Base-by-base conservation (phyloP, 208 protist species). In the Trypanosoma platydactyli region DNA sequence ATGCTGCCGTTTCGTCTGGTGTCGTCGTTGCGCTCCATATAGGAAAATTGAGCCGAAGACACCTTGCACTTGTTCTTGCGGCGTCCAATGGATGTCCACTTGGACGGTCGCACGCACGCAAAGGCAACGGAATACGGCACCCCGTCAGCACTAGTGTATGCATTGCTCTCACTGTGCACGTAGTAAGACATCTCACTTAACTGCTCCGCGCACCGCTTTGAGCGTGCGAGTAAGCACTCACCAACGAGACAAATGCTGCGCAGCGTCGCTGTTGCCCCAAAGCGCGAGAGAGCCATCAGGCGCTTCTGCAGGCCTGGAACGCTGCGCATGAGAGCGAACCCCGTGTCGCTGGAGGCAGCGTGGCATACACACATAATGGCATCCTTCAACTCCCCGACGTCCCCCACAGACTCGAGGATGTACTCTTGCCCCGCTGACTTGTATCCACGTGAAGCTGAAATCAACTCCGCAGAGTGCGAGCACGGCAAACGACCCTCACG, bases 81-180 rank as follows among this genome's bases (percentile, higher is more conserved):
- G 13, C 80, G 71, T 0, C 79, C 79, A n/a, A 92, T 76, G 1
- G 77, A 77, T 9, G 84, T 78, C 72, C 77, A 83, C 54, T 80
- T 84, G 35, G 76, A 77, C 55, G 79, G 71, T 45, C 83, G 78
- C 45, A 81, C 65, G 71, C 92, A 79, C 1, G 86, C 84, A 67
- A 91, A 89, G 40, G 84, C 73, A 18, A 96, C 90, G 29, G 87
- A 78, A 62, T 94, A 96, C n/a, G 87, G 86, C 16, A 93, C 79
- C 33, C 90, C 90, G 25, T 88, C 83, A 9, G 75, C 79, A 55
- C 90, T 92, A n/a, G 83, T 81, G 78, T 96, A 96, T 55, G 88
- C 90, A 60, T 84, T 89, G 22, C 77, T 71, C 68, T 88, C 89
- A 55, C 79, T 60, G 24, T 89, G 30, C 3, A 94, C 79, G 33